Base-by-base conservation (phyloP, 169 alveolate genomes). In the Cardiosporidium cionae region DNA sequence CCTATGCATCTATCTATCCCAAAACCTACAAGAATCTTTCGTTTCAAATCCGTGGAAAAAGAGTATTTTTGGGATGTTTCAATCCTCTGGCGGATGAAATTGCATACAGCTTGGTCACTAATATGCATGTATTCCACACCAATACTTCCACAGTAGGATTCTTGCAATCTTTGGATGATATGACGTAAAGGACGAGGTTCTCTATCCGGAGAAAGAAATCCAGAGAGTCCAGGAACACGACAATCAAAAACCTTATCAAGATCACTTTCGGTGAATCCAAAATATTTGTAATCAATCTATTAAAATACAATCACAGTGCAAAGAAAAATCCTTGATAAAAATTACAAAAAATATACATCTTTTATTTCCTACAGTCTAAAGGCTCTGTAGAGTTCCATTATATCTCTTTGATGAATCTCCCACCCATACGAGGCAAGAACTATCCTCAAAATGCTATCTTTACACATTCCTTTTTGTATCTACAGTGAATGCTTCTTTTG, bases 81-180 rank as follows among this genome's bases (percentile, higher is more conserved):
- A 52, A 77, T 23, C 70, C 32, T 16, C 65, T 69, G 74, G 62
- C 83, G 73, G 4, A 77, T n/a, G 52, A 69, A 77, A 71, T 77
- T 77, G 69, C 78, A 70, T 5, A 53, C 74, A 34, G 33, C 31
- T 2, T 62, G 33, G 58, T 77, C 78, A 0, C 52, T 4, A 28
- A 77, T 77, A 72, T 77, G 83, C 83, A 77, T 69, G 36, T 70
- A 77, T 66, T 77, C 83, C n/a, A 77, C 70, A 16, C 83, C 83
- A 32, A 77, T 9, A 36, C 54, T 7, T 25, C 83, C 66, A 66
- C 83, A 77, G 74, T 77, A 77, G 23, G 74, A 53, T 66, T 77
- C 75, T 32, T 77, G 37, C 31, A 77, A 66, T n/a, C 83, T 63
- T 75, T 36, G 3, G 33, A 63, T 33, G n/a, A 76, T 32, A 34